phyloP scores from a whole-genome alignment of 2,329 filamentous ascomycete genomes.

The Leptographium wingfieldii region DNA sequence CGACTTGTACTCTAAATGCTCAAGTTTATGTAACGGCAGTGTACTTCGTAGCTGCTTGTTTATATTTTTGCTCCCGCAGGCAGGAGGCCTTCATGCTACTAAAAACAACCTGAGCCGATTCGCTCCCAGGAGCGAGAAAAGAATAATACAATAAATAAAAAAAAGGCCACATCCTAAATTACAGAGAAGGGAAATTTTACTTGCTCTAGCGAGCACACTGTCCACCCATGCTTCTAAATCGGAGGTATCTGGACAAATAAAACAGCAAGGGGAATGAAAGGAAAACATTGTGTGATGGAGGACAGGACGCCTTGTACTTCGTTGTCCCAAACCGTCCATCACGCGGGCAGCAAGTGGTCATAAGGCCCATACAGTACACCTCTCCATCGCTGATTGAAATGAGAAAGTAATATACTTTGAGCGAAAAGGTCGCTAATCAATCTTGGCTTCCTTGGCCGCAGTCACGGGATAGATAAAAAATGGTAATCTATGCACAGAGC shows the following conservation, averaged over 20 bases:
- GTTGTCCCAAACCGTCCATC: neutral
- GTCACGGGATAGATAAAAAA: too few relatives aligned
- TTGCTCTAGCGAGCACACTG: neutral
- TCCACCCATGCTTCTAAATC: neutral
- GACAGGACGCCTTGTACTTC: slow-evolving; percentile 1
- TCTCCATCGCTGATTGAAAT: neutral
- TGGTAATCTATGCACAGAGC: too few relatives aligned
- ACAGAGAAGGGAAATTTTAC: neutral
- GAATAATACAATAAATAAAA: too few relatives aligned
- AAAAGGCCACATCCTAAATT: neutral
- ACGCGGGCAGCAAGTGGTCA: neutral
- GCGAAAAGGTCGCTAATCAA: too few relatives aligned
- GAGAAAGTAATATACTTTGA: neutral
- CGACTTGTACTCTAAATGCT: too few relatives aligned
- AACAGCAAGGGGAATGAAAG: neutral
- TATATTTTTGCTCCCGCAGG: too few relatives aligned
- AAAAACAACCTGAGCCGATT: too few relatives aligned
- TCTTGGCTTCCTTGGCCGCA: too few relatives aligned
- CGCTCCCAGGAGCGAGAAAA: too few relatives aligned
- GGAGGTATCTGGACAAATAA: neutral
- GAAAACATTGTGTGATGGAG: neutral
- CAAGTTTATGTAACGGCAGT: too few relatives aligned
- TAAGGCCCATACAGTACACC: neutral
- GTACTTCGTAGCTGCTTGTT: too few relatives aligned
- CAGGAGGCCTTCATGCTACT: too few relatives aligned